Base-by-base conservation (phyloP, 2,329 filamentous ascomycete species). In the Monosporascus sp. region DNA sequence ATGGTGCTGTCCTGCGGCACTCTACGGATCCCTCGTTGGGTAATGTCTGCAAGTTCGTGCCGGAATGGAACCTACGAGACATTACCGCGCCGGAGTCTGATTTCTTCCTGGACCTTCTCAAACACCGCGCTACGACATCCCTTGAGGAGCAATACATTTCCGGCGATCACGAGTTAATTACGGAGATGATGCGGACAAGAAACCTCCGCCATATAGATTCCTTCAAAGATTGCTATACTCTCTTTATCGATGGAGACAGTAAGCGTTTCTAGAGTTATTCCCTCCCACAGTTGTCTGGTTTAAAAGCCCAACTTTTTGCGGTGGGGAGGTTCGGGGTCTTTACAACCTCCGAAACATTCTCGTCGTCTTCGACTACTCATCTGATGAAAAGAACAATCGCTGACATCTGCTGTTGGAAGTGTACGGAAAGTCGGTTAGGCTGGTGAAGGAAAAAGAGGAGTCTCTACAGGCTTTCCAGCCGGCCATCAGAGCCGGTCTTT, bases 1-100 rank as follows among this genome's bases (percentile, higher is more conserved):
- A 72, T 0, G 68, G 69, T 7, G 51, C 48, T 9, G 66, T 76
- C 3, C 61, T 76, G 18, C 67, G 68, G 51, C 60, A 72, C 45
- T 52, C 68, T 1, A 26, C 22, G 3, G 74, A 78, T 50, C 26
- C 28, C 2, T 67, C 69, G 0, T 15, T 75, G 24, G 73, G 71
- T 1, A 64, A 65, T n/a, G 60, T 71, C 17, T 71, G 56, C 58
- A 72, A 71, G n/a, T 45, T 76, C 2, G 58, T 72, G 0, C 73
- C 75, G 0, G 77, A 78, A 48, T 71, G 68, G 67, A 78, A 79
- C 52, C 51, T 78, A 1, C 65, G 60, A 7, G 73, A 78, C 24
- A 61, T 78, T 2, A 58, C 71, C 3, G 58, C 64, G 1, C 62
- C 69, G 0, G 62, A 59, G 2, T 67, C 74, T 0, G 65, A 75